Evolutionary conservation across 169 alveolate genomes (phyloP), one percentile per base, ranked within the genome.

Genomic region (Plasmodium blacklocki): DNA sequence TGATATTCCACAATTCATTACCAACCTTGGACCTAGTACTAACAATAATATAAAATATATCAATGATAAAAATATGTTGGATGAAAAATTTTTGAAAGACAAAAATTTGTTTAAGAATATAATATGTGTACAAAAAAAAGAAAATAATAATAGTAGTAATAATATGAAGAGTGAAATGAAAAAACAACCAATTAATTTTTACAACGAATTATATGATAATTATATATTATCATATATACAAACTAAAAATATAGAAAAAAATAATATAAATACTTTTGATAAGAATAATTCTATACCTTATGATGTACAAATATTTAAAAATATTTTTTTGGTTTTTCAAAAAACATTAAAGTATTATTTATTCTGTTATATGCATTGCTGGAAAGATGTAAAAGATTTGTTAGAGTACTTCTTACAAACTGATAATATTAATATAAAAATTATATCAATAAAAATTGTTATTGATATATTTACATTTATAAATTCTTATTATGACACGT

Each of bases 341-440:
- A 86, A 71, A 56, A 72, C 87, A 0, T 15, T 86, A 73, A 86
- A 86, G 18, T 64, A 64, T 72, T 86, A 86, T 60, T 21, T 86
- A 49, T 86, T 86, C 52, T 72, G 92, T 32, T 86, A 86, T 26
- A 86, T 86, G 86, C 87, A 86, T 72, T 86, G 92, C 14, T 86
- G 92, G 92, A 72, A 70, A 7, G 92, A 86, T 63, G 87, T 86
- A 15, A 86, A 60, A 60, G 73, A 23, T 18, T 62, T 86, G 23
- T 54, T 86, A 9, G 88, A 72, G 12, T 72, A 72, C 49, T 86
- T 86, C 49, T 32, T 86, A 45, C 86, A 86, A 52, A 71, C 92
- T n/a, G 92, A 86, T 60, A 86, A 86, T 47, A 45, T 86, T 9
- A 60, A 86, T 62, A 86, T 86, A 18, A 86, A 72, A 86, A 60